Base-by-base conservation (phyloP, 495 filamentous ascomycete genomes). In the Cenococcum geophilum region DNA sequence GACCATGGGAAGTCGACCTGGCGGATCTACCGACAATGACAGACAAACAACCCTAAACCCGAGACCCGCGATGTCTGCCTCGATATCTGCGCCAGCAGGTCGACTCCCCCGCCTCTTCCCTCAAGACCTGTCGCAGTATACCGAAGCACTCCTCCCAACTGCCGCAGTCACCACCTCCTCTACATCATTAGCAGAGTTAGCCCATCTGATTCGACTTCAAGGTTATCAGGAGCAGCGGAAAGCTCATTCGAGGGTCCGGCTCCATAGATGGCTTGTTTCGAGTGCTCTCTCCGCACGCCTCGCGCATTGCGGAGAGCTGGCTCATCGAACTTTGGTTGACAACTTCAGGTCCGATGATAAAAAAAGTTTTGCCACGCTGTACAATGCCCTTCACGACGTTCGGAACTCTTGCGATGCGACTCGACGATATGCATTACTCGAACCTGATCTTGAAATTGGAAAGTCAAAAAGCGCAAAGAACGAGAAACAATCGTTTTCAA, bases 281-380 rank as follows among this genome's bases (percentile, higher is more conserved):
- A 89, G 86, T 56, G 89, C 88, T 16, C 79, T 93, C 42, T 91
- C 86, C 53, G 83, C 89, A 63, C 87, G 92, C 57, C 79, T 95
- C 71, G 81, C 86, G 73, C 83, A 89, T 60, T 86, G 86, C 62
- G 87, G 88, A 57, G 85, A 88, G 66, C 82, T 88, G 47, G 84
- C 88, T 55, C 86, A 93, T 73, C 82, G 87, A 18, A 89, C 87
- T 64, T 77, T 98, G 68, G 89, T 93, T 64, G 92, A 98, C 69
- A 83, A 83, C 70, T 90, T 95, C 73, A 88, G 87, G 66, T 85
- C 87, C 51, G 92, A 95, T 71, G 90, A 97, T 73, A 95, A 93
- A 77, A 84, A 85, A 68, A 86, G 80, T 65, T 98, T 98, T 76
- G 87, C 87, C 57, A 82, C 82, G 68, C 77, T 96, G 50, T 96